A percentile compares a stretch with the other conserved stretches of the same genome.
These are phyloP conservation scores for Exobasidium rhododendri DNA, from an alignment of 1,284 basidiomycete genomes.

Conservation along the genomic window DNA sequence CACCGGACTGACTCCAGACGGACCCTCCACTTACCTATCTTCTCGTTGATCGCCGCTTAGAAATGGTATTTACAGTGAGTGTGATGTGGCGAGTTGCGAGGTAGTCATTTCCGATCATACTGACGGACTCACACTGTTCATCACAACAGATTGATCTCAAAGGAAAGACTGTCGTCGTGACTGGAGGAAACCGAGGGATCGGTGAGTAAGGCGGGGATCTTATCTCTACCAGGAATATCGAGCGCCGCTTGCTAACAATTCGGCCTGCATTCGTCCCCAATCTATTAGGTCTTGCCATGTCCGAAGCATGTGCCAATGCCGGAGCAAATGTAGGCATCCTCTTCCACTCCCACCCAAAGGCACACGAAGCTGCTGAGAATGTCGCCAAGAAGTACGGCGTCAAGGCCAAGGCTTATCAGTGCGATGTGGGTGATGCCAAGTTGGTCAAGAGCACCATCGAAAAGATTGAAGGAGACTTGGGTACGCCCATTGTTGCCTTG, in stretches of 20 bases:
- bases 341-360: slow-evolving; percentile 53
- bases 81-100: too few relatives aligned
- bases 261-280: not conserved
- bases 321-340: slow-evolving; percentile 54
- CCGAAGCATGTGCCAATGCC: slow-evolving; percentile 47
- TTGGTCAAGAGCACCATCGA: slow-evolving; percentile 49
- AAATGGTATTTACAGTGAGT: not conserved
- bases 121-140: too few relatives aligned
- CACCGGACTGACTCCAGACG: too few relatives aligned
- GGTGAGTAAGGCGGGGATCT: slow-evolving; percentile 26
- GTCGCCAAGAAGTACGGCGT: slow-evolving; percentile 51
- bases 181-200: slow-evolving; percentile 57
- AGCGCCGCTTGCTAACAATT: too few relatives aligned
- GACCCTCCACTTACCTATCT: not conserved
- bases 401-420: slow-evolving; percentile 55
- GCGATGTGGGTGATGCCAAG: slow-evolving; percentile 50
- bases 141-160: slow-evolving; percentile 25
- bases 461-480: slow-evolving; percentile 47
- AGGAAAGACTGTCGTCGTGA: slow-evolving; percentile 59
- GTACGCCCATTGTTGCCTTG: slow-evolving; percentile 45
- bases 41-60: not conserved
- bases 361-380: slow-evolving; percentile 44
- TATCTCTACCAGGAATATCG: too few relatives aligned
- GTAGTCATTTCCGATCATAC: too few relatives aligned
- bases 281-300: slow-evolving; percentile 48